Percentiles rank a stretch among this genome's conserved stretches.
Conservation (phyloP, 2,329 filamentous ascomycete species). For the Talaromyces atroroseus region DNA sequence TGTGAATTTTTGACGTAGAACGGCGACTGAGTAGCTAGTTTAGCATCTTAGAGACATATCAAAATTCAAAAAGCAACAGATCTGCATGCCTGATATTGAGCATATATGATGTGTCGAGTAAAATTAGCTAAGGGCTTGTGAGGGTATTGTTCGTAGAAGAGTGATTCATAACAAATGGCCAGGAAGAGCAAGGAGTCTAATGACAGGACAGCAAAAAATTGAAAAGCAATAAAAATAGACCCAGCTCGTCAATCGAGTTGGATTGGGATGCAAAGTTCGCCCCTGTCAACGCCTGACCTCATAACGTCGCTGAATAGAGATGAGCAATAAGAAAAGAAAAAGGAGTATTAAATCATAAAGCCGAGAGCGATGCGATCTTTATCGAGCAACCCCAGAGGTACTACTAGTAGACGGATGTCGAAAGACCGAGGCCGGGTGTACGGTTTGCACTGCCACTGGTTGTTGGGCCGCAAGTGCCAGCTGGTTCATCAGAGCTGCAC, state of each 20-base stretch:
- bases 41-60: no score
- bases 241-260: background rate
- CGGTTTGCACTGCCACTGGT: background rate
- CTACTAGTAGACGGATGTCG: slow-evolving; percentile 2
- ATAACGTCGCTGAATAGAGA: background rate
- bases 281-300: slow-evolving; percentile 7
- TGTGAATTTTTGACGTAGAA: no score
- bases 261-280: background rate
- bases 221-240: background rate
- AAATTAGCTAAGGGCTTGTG: no score
- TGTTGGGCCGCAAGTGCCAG: slow-evolving; percentile 8
- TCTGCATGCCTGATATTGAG: no score
- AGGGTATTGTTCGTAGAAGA: slow-evolving; percentile 12
- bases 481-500: slow-evolving; percentile 15
- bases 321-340: background rate
- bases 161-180: background rate
- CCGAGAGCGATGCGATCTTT: background rate
- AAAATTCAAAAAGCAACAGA: no score
- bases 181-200: slow-evolving; percentile 7
- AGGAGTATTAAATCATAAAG: background rate
- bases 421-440: background rate
- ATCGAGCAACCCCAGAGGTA: slow-evolving; percentile 10
- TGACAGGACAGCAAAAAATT: background rate
- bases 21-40: no score
- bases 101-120: no score